Evolutionary conservation across 2,329 filamentous ascomycete genomes (phyloP).

Genomic region (Elsinoe fawcettii): DNA sequence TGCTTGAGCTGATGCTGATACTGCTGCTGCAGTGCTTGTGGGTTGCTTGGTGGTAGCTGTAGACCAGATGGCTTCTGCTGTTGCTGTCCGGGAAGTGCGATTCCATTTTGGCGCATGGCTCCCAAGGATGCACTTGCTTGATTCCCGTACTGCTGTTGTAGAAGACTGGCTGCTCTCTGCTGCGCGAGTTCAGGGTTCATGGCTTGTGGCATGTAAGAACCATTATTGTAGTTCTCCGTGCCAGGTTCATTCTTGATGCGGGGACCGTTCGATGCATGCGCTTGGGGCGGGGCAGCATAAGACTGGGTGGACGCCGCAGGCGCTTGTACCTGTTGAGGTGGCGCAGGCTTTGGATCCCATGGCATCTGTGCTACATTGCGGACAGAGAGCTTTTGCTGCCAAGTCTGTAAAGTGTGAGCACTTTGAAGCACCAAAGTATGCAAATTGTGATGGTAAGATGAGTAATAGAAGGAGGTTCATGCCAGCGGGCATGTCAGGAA

Average conservation of each 20-base stretch:
- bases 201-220: slow-evolving; percentile 19
- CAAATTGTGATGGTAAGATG: too few relatives aligned
- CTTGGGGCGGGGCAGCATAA: slow-evolving; percentile 30
- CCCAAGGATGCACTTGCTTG: slow-evolving; percentile 60
- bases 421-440: background rate
- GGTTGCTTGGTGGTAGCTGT: slow-evolving; percentile 29
- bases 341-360: slow-evolving; percentile 82
- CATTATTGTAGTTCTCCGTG: slow-evolving; percentile 25
- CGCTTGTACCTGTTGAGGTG: slow-evolving; percentile 35
- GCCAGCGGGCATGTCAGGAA: background rate
- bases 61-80: slow-evolving; percentile 28
- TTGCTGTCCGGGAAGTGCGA: slow-evolving; percentile 21
- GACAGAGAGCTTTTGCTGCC: slow-evolving; percentile 84
- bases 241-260: slow-evolving; percentile 49
- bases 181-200: slow-evolving; percentile 43
- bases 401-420: slow-evolving; percentile 53
- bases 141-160: slow-evolving; percentile 53
- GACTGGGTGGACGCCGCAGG: slow-evolving; percentile 24
- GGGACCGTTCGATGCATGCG: slow-evolving; percentile 26
- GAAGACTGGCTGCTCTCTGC: slow-evolving; percentile 46
- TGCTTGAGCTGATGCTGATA: slow-evolving; percentile 30
- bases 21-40: slow-evolving; percentile 35
- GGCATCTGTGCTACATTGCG: slow-evolving; percentile 83
- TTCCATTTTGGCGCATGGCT: slow-evolving; percentile 43
- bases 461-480: too few relatives aligned